A percentile compares a stretch with the other conserved stretches of the same genome.
phyloP scores from a whole-genome alignment of 495 filamentous ascomycete species.

The Aspergillus sclerotiicarbonarius region DNA sequence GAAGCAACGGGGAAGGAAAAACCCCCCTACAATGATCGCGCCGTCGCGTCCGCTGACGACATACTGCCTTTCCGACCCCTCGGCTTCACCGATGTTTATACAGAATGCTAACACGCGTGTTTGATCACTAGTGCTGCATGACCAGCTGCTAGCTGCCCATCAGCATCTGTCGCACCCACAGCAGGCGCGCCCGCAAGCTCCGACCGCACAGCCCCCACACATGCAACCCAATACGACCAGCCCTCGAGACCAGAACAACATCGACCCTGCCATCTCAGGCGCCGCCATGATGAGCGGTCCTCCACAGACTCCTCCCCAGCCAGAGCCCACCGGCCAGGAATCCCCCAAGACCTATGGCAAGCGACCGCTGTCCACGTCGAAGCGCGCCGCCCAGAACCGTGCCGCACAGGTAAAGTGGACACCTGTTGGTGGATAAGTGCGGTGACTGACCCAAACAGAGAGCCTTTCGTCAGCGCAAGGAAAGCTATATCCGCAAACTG shows the following conservation, averaged over 20 bases:
- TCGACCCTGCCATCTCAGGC: slow-evolving; percentile 54
- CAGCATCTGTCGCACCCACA: slow-evolving; percentile 43
- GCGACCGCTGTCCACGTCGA: slow-evolving; percentile 88
- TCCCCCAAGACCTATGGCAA: slow-evolving; percentile 61
- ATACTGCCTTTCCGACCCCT: neutral
- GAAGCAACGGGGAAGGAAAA: neutral
- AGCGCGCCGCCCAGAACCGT: slow-evolving; percentile 93
- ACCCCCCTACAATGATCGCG: neutral
- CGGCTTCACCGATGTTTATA: neutral
- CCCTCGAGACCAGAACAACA: slow-evolving; percentile 50
- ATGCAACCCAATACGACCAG: slow-evolving; percentile 42
- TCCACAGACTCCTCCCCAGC: slow-evolving; percentile 38
- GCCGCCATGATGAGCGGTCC: slow-evolving; percentile 38
- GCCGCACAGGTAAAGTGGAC: slow-evolving; percentile 81
- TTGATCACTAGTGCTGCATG: slow-evolving; percentile 46
- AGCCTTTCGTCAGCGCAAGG: slow-evolving; percentile 96
- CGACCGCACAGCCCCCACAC: slow-evolving; percentile 36
- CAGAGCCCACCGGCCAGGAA: slow-evolving; percentile 36
- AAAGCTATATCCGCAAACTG: slow-evolving; percentile 94
- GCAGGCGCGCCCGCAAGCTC: slow-evolving; percentile 36
- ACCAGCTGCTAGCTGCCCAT: slow-evolving; percentile 52
- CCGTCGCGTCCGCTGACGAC: neutral
- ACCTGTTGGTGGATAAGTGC: neutral
- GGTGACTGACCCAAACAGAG: slow-evolving; percentile 53
- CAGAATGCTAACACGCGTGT: slow-evolving; percentile 22